Percentiles rank a stretch among this genome's conserved stretches.
phyloP scores from a whole-genome alignment of 169 alveolate genomes.

The Cryptosporidium canis region DNA sequence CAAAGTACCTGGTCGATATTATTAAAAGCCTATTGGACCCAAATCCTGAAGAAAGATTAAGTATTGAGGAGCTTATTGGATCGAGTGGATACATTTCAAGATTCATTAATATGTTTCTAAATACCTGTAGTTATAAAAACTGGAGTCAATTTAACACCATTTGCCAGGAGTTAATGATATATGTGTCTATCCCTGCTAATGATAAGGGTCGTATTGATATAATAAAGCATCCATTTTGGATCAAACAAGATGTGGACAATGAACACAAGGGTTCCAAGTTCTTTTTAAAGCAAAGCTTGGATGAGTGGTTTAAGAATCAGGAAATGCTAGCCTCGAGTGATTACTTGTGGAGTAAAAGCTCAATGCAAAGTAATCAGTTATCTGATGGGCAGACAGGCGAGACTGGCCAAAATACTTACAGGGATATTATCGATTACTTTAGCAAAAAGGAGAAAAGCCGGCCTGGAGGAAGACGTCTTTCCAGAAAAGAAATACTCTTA shows the following conservation, averaged over 20 bases:
- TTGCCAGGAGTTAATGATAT: not conserved
- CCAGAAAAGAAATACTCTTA: conserved; percentile 28
- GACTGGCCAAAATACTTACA: not conserved
- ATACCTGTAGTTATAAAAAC: not conserved
- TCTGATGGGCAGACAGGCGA: not conserved
- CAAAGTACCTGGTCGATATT: not conserved
- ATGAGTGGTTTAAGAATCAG: conserved; percentile 52
- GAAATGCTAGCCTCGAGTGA: not conserved
- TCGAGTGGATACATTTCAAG: not conserved
- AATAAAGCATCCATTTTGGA: conserved; percentile 23
- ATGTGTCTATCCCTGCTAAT: not conserved
- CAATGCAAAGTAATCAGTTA: not conserved
- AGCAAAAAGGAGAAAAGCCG: not conserved
- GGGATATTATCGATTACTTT: conserved; percentile 31
- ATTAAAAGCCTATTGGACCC: conserved; percentile 2
- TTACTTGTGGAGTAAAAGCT: not conserved
- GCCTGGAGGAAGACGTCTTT: not conserved
- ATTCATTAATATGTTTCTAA: conserved; percentile 3
- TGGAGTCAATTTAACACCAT: conserved; percentile 19
- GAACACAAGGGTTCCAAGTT: not conserved
- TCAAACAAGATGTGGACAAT: conserved; percentile 7
- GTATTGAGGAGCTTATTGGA: not conserved
- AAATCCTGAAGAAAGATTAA: conserved; percentile 36
- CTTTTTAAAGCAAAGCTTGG: conserved; percentile 23
- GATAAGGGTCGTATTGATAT: not conserved